These are phyloP conservation scores for Fomitopsis pulvina DNA, from an alignment of 768 basidiomycete genomes.

Conservation along the genomic window DNA sequence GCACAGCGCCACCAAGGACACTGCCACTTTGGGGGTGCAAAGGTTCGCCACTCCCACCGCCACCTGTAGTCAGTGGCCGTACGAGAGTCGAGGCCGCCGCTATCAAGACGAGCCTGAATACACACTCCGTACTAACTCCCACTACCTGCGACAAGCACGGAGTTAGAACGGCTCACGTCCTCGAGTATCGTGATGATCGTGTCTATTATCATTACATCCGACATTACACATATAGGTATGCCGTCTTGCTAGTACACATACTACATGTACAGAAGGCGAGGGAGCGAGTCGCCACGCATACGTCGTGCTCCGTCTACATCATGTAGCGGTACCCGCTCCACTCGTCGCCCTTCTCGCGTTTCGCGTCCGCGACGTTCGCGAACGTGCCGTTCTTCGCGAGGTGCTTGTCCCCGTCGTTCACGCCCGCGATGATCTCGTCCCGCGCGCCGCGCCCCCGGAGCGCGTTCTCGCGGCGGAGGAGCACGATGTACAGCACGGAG, in stretches of 20 bases:
- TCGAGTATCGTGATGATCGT: no score
- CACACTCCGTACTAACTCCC: no score
- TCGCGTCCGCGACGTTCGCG: conserved; percentile 55
- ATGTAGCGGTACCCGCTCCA: conserved; percentile 77
- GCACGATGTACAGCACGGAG: conserved; percentile 33
- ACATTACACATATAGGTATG: background rate
- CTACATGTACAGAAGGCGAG: background rate
- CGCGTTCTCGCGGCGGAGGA: conserved; percentile 56
- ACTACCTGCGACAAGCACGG: background rate
- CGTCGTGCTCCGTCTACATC: conserved; percentile 24
- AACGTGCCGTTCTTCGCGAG: conserved; percentile 50
- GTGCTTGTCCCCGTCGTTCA: conserved; percentile 28
- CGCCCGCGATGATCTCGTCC: conserved; percentile 57
- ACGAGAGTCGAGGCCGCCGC: no score
- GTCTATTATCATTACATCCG: background rate
- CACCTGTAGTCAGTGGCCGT: no score
- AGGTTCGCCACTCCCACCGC: no score
- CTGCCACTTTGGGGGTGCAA: no score
- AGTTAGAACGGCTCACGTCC: background rate
- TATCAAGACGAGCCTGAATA: no score
- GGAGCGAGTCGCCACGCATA: background rate
- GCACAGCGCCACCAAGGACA: no score
- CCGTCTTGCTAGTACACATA: background rate
- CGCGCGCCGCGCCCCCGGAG: conserved; percentile 60
- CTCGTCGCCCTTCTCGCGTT: conserved; percentile 60